phyloP scores from a whole-genome alignment of 2,329 filamentous ascomycete genomes.

The Tolypocladium endophyticum region DNA sequence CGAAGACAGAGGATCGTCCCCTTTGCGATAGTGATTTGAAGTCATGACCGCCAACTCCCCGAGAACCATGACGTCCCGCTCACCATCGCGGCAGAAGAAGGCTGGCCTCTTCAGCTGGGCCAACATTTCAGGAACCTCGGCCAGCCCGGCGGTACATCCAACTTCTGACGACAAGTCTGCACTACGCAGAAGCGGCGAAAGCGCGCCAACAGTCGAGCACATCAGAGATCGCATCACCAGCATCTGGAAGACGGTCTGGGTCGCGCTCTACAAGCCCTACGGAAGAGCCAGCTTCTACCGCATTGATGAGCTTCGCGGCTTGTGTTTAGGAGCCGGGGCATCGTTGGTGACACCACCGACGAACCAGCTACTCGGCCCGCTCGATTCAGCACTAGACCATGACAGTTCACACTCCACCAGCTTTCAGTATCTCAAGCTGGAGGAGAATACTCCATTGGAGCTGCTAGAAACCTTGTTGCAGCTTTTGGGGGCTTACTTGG shows the following conservation, averaged over 20 bases:
- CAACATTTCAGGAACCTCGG: neutral
- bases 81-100: neutral
- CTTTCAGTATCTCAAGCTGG: neutral
- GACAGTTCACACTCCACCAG: neutral
- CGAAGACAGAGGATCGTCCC: neutral
- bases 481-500: neutral
- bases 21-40: neutral
- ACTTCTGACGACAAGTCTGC: neutral
- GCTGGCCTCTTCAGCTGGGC: neutral
- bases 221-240: neutral
- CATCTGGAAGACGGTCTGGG: neutral
- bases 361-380: neutral
- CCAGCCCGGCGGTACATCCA: neutral
- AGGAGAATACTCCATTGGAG: neutral
- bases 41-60: neutral
- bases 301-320: neutral
- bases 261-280: neutral
- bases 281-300: neutral
- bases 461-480: neutral
- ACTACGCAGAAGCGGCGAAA: neutral
- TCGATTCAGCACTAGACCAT: neutral
- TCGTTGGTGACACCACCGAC: neutral
- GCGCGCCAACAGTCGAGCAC: neutral
- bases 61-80: neutral
- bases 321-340: neutral